Base-by-base conservation (phyloP, 352 stramenopile genomes). In the Pythium phragmitis region DNA sequence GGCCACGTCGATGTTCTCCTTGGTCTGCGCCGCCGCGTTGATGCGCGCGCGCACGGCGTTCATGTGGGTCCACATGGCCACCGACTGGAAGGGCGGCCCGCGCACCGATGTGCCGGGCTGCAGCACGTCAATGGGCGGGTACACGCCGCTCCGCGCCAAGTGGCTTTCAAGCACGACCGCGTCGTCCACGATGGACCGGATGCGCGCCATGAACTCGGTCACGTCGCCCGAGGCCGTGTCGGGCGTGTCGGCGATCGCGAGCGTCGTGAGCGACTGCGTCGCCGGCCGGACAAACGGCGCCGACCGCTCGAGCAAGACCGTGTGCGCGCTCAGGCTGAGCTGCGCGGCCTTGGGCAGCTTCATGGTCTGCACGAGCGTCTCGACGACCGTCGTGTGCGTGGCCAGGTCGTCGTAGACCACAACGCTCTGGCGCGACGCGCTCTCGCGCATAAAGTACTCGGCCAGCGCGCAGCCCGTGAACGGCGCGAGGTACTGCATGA, bases 341-440 rank as follows among this genome's bases (percentile, higher is more conserved):
- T 85, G 76, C 36, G 82, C 73, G 21, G 73, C 68, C 43, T 79
- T 81, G 21, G 85, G 82, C 45, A 94, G 63, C 57, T 76, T 76
- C 70, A 92, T 82, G 51, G 70, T 74, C 64, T 89, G 81, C 55
- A 92, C 79, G n/a, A 94, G 72, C 14, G 65, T 78, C 62, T 94
- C 85, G 23, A 92, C 82, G 14, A 91, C 75, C 48, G 66, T 83
- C 60, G 77, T 90, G 62, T 94, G 85, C 3, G 76, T 84, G 5
- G 85, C 79, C 46, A 94, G 56, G 62, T 94, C 85, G 48, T 94
- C 85, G 71, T 94, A 94, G 33, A 94, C 68, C 21, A 94, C 79
- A 8, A 94, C 73, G 58, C 77, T 85, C 7, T 73, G 76, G n/a
- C 56, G 68, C 7, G 76, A 82, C 52, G 52, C 73, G 53, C 80